Base-by-base conservation (phyloP, 306 rosid genomes). In the Lithocarpus polystachyus region DNA sequence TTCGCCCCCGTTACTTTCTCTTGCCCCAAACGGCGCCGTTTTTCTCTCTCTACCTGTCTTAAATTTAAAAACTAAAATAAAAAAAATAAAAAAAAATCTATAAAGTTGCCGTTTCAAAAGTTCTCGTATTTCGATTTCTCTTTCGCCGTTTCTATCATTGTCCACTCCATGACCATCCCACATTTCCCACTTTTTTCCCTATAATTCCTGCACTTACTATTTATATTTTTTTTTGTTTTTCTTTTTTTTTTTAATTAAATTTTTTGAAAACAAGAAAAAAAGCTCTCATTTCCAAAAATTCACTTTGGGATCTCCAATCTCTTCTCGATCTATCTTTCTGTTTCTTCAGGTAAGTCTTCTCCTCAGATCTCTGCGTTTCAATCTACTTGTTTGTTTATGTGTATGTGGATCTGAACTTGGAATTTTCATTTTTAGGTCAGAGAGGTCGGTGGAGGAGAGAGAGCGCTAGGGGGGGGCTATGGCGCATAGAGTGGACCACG, bases 401-500 rank as follows among this genome's bases (percentile, higher is more conserved):
- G 9, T n/a, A 2, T 26, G 62, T 79, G 80, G 85, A 78, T 83
- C 82, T 82, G 74, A 79, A 51, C 31, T 71, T 8, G 67, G 74
- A 60, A 65, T 56, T 37, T 33, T 35, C 6, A 8, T 40, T 40
- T 23, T 68, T 51, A 24, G 62, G 60, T 89, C 73, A 20, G 83
- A 73, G 88, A 85, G 87, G 87, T 85, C 86, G 84, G 83, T 48
- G 82, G 89, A 79, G 85, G 84, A 81, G 83, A 68, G 83, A 80
- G n/a, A n/a, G n/a, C n/a, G n/a, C n/a, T n/a, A n/a, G n/a, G n/a
- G n/a, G n/a, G n/a, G n/a, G n/a, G n/a, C n/a, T n/a, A n/a, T 95
- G 99, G 96, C 96, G 74, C 88, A 94, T 84, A 88, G 93, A 64
- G 99, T 93, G 10, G 99, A 92, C 91, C 97, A 95, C 77, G 98